These are phyloP conservation scores for Citrus hindsii DNA, from an alignment of 345 rosid genomes.

Conservation along the genomic window DNA sequence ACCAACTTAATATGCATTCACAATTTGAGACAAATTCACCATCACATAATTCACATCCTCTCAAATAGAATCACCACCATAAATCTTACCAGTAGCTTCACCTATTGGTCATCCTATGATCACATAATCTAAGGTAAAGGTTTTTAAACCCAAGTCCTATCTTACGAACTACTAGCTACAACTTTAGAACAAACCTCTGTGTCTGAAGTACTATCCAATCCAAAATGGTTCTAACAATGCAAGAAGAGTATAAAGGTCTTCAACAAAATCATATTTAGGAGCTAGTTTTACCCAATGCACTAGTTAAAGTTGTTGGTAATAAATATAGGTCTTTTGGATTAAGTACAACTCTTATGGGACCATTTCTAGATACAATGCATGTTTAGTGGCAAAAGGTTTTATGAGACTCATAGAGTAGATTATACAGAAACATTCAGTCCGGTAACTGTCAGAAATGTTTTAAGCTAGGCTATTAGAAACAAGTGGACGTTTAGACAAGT, in stretches of 20 bases:
- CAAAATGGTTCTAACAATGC: background rate
- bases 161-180: too few relatives aligned
- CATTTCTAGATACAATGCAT: background rate
- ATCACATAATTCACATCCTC: too few relatives aligned
- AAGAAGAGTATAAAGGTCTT: too few relatives aligned
- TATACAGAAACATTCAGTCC: background rate
- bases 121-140: too few relatives aligned
- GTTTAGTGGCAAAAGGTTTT: background rate
- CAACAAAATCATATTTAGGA: background rate
- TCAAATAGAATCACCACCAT: too few relatives aligned
- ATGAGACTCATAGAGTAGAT: background rate
- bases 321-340: background rate
- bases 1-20: too few relatives aligned
- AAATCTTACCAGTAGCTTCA: too few relatives aligned
- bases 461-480: background rate
- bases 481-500: background rate
- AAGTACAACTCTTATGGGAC: background rate
- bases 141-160: too few relatives aligned
- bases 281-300: background rate
- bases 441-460: background rate
- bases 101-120: too few relatives aligned
- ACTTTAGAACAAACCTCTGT: too few relatives aligned
- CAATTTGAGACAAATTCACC: too few relatives aligned
- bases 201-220: background rate
- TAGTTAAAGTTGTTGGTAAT: background rate